Evolutionary conservation across 306 rosid genomes (phyloP).

Genomic region (Begonia masoniana): DNA sequence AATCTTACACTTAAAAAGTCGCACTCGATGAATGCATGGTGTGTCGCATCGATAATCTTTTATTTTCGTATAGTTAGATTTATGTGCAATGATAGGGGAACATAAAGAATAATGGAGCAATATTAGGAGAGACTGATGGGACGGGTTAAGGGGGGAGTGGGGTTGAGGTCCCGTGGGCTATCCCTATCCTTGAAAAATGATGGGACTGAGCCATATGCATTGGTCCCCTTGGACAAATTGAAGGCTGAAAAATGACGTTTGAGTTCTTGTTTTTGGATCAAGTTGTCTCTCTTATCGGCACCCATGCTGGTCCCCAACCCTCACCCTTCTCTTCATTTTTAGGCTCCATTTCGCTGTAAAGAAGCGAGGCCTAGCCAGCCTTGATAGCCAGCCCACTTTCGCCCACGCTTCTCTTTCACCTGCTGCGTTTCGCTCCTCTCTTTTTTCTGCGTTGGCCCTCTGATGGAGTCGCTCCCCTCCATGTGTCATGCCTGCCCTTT

Average conservation of each 20-base stretch:
- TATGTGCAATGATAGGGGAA: background rate
- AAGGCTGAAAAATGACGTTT: conserved; percentile 19
- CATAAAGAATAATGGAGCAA: background rate
- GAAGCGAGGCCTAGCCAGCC: too few species aligned
- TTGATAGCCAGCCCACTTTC: too few species aligned
- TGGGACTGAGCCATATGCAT: conserved; percentile 20
- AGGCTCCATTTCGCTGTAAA: too few species aligned
- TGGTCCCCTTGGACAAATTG: conserved; percentile 30
- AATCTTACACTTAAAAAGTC: background rate
- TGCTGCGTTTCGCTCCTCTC: too few species aligned
- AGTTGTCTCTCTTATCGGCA: conserved; percentile 12
- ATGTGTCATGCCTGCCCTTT: too few species aligned
- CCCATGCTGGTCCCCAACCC: conserved; percentile 21
- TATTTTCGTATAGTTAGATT: background rate
- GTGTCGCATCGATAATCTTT: background rate
- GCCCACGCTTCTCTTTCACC: too few species aligned
- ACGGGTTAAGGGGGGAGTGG: conserved; percentile 10
- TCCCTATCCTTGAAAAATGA: conserved; percentile 21
- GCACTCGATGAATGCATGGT: background rate
- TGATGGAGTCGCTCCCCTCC: too few species aligned
- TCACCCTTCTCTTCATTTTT: too few species aligned
- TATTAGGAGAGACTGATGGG: too few species aligned
- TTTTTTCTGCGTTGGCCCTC: too few species aligned
- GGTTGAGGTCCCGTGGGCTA: conserved; percentile 11
- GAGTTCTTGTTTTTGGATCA: conserved; percentile 18